Conservation (phyloP, 2,329 filamentous ascomycete genomes). For the Rhynchosporium graminicola region DNA sequence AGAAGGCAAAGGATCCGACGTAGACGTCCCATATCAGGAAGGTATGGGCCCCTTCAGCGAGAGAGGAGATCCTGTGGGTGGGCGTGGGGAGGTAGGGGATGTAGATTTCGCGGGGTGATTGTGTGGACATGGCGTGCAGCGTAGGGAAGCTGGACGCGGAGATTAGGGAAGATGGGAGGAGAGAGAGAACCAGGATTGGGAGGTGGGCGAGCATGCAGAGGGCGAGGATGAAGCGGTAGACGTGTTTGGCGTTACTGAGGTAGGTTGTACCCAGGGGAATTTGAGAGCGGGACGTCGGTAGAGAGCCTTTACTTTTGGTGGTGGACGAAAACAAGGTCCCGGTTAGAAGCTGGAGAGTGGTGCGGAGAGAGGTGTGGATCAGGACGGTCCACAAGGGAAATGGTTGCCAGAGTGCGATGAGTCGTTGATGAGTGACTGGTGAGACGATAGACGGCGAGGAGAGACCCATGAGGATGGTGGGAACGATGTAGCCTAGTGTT, state of each 20-base stretch:
- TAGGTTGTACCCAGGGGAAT: slow-evolving; percentile 31
- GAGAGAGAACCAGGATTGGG: slow-evolving; percentile 44
- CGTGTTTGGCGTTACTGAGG: slow-evolving; percentile 28
- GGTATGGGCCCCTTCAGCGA: slow-evolving; percentile 44
- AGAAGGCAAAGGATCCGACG: slow-evolving; percentile 45
- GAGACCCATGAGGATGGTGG: slow-evolving; percentile 46
- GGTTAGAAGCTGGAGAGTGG: slow-evolving; percentile 16
- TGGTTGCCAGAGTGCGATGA: slow-evolving; percentile 52
- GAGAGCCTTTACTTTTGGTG: neutral
- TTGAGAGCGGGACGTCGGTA: slow-evolving; percentile 34
- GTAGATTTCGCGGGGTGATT: slow-evolving; percentile 45
- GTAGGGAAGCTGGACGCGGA: slow-evolving; percentile 41
- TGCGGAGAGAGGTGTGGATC: slow-evolving; percentile 40
- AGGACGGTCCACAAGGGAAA: slow-evolving; percentile 51
- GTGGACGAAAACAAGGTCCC: slow-evolving; percentile 24
- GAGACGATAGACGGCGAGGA: slow-evolving; percentile 45
- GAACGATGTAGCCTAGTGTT: slow-evolving; percentile 47
- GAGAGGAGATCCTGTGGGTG: slow-evolving; percentile 29
- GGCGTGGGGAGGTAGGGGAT: slow-evolving; percentile 41
- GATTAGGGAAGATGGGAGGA: slow-evolving; percentile 41
- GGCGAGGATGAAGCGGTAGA: slow-evolving; percentile 43
- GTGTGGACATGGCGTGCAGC: slow-evolving; percentile 39
- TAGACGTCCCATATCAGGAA: slow-evolving; percentile 53
- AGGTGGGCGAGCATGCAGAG: slow-evolving; percentile 45
- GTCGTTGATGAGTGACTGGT: slow-evolving; percentile 47